Evolutionary conservation across 148 eudicot genomes (phyloP).

Genomic region (Rhododendron ferrugineum): DNA sequence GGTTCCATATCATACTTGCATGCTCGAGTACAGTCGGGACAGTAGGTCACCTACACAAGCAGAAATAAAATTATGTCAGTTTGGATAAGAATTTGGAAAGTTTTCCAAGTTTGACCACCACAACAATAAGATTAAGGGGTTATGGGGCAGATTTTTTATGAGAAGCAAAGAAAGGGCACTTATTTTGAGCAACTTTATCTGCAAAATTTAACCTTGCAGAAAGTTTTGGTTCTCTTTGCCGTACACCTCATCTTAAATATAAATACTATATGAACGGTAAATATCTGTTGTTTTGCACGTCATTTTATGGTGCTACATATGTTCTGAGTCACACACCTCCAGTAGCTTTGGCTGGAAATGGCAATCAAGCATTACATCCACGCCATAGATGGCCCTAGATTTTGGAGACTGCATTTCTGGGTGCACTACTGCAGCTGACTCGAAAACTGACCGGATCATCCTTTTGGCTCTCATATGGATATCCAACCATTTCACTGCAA

Average conservation of each 20-base stretch:
- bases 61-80: neutral
- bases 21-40: slow-evolving; percentile 91
- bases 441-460: slow-evolving; percentile 88
- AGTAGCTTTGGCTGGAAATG: slow-evolving; percentile 72
- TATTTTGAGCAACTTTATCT: neutral
- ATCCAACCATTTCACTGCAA: slow-evolving; percentile 76
- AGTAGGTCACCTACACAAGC: slow-evolving; percentile 71
- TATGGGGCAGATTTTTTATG: neutral
- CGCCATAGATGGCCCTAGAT: slow-evolving; percentile 90
- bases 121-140: neutral
- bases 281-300: neutral
- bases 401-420: slow-evolving; percentile 81
- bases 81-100: neutral
- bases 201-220: neutral
- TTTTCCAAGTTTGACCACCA: neutral
- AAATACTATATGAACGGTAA: neutral
- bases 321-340: slow-evolving; percentile 54
- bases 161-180: neutral
- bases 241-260: neutral
- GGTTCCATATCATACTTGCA: slow-evolving; percentile 66
- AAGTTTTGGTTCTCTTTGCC: neutral
- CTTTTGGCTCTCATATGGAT: slow-evolving; percentile 53
- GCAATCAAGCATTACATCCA: slow-evolving; percentile 90
- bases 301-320: neutral
- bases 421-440: slow-evolving; percentile 73